Base-by-base conservation (phyloP, 352 stramenopile genomes). In the Phytophthora megakarya region DNA sequence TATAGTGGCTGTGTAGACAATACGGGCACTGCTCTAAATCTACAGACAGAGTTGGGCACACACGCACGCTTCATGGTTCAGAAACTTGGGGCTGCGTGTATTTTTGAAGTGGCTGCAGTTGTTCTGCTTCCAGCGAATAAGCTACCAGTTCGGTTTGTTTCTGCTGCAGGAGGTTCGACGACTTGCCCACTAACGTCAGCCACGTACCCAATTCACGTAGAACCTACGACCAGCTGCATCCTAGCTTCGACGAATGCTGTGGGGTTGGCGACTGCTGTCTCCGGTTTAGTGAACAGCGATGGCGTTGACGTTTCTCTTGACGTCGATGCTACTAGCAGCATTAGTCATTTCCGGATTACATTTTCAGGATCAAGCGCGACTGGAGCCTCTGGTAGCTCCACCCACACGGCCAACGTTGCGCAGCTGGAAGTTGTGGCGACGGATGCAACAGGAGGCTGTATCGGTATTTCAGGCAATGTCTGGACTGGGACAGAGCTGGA, bases 321-420 rank as follows among this genome's bases (percentile, higher is more conserved):
- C 95, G 86, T 70, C 70, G 84, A 40, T 78, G 30, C 19, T 13
- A 25, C 19, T n/a, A 25, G 51, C 22, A 40, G 30, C 13, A 45
- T 59, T 15, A 67, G 42, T 5, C 62, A 45, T 44, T 98, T 96
- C 57, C 76, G 84, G 13, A 83, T 98, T 22, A 98, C 93, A 3
- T 98, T 98, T 61, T 80, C 75, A 4, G 92, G 90, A 0, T 73
- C 89, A 22, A 85, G 73, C 33, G 70, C 92, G 43, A 68, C 89
- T 25, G 76, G 67, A n/a, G 51, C 63, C 0, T 70, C 67, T 4
- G 67, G 67, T 5, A 65, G 26, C 11, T 51, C 26, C 1, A 6
- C 51, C 35, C 67, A 75, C 15, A 71, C 54, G 12, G 51, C 50
- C 2, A 65, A 75, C 1, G 44, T 87, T 3, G 71, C 66, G 2